Conservation (phyloP, 306 rosid genomes). For the Vigna nakashimae region DNA sequence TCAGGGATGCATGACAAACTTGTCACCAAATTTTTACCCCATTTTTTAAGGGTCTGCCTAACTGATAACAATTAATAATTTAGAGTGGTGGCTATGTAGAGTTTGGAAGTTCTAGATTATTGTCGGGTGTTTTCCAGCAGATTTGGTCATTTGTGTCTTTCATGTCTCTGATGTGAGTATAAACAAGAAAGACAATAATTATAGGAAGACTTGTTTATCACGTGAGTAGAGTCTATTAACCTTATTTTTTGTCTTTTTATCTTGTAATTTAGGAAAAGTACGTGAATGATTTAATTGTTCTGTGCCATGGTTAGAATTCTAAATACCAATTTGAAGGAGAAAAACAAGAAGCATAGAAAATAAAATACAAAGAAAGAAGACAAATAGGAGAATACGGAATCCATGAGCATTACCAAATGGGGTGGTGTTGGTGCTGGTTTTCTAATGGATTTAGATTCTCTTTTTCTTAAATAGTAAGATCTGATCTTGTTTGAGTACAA, state of each 20-base stretch:
- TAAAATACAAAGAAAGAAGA: not conserved
- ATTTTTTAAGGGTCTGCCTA: constrained; percentile 32
- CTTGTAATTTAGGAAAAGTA: not conserved
- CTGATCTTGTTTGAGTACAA: not conserved
- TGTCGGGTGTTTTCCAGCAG: too few species aligned
- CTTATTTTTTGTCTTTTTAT: not conserved
- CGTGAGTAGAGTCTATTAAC: not conserved
- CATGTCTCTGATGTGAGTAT: not conserved
- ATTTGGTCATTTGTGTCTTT: constrained; percentile 6
- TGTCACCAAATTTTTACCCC: constrained; percentile 16
- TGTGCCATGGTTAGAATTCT: not conserved
- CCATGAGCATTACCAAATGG: not conserved
- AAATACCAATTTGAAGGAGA: not conserved
- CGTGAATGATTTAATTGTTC: not conserved
- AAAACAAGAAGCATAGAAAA: not conserved
- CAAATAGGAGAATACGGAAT: not conserved
- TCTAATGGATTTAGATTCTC: not conserved
- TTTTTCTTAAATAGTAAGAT: constrained; percentile 13
- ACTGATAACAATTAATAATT: not conserved
- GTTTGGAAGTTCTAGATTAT: not conserved
- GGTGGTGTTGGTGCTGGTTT: not conserved
- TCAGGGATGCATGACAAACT: constrained; percentile 21
- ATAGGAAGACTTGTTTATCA: not conserved
- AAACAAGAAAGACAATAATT: not conserved
- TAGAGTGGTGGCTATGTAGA: not conserved